These are phyloP conservation scores for Russula griseocarnosa DNA, from an alignment of 768 basidiomycete species.

Conservation along the genomic window DNA sequence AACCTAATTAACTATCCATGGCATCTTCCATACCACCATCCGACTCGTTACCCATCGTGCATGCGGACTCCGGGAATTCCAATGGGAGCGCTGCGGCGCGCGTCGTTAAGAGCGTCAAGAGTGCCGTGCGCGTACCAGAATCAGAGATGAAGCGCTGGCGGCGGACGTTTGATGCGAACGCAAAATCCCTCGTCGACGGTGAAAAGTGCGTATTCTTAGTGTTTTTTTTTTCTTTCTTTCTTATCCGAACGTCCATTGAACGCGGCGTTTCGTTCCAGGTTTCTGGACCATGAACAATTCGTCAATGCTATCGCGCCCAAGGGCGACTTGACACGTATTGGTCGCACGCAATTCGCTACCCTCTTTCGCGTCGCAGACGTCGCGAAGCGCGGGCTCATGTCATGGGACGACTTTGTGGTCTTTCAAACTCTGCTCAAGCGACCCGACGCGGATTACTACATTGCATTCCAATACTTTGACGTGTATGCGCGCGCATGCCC, in stretches of 20 bases:
- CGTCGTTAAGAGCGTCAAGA: conserved; percentile 62
- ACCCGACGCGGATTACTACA: conserved; percentile 96
- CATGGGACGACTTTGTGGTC: conserved; percentile 94
- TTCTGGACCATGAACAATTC: conserved; percentile 81
- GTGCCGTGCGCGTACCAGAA: conserved; percentile 68
- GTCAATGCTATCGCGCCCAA: conserved; percentile 92
- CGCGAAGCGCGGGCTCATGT: conserved; percentile 68
- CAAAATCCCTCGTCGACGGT: conserved; percentile 64
- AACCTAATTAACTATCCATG: conserved; percentile 24
- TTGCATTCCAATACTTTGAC: conserved; percentile 95
- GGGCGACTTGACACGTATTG: conserved; percentile 80
- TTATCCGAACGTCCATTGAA: neutral
- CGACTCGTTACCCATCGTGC: conserved; percentile 42
- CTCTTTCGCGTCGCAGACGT: conserved; percentile 87
- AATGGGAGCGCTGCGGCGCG: conserved; percentile 37
- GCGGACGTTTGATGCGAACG: conserved; percentile 80
- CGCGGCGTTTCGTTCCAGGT: conserved; percentile 46
- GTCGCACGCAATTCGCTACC: conserved; percentile 82
- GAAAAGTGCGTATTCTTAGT: conserved; percentile 61
- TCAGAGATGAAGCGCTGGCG: conserved; percentile 86
- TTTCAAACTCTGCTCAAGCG: conserved; percentile 92
- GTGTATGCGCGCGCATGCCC: conserved; percentile 45
- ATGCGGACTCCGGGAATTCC: conserved; percentile 56
- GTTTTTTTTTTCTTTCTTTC: neutral
- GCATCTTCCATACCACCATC: conserved; percentile 22